Base-by-base conservation (phyloP, 2,329 filamentous ascomycete species). In the Colletotrichum godetiae region DNA sequence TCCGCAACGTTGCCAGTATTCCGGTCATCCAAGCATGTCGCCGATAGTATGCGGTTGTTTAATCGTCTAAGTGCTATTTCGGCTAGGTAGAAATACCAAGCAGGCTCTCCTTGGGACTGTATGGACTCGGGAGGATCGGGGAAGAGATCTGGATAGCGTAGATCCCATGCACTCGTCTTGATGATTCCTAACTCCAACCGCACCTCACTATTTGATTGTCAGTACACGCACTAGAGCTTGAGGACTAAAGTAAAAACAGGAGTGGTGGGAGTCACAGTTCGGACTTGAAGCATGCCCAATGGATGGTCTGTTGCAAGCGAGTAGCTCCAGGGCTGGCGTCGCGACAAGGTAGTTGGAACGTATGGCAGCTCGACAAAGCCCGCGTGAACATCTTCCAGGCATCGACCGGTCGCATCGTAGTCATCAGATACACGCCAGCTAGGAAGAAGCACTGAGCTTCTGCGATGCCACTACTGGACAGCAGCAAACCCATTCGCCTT, bases 221-320 rank as follows among this genome's bases (percentile, higher is more conserved):
- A 19, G 52, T 15, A 29, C 29, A 15, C 19, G 1, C 15, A 5
- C 5, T 6, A 29, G 3, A 29, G 27, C 27, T 29, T 29, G 27
- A 4, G 27, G 4, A 29, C 4, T 29, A 29, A 29, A 29, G 27
- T 42, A 15, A 13, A 42, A 19, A 42, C 2, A 15, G 7, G 37
- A 42, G 37, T 42, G 15, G 15, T 3, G 15, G 42, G n/a, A 66
- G 75, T 68, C 52, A 72, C 76, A 78, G 24, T 64, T 78, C 77
- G 29, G 76, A 77, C 53, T 78, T 78, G 6, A 78, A 62, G 35
- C 77, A 78, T 42, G 76, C 77, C 77, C 77, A 78, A 42, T 78
- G 78, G 10, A 78, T 68, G 42, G 77, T 78, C 49, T 78, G 75
- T 31, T 76, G 76, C 31, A 60, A 12, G 27, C 31, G 29, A 12